Conservation (phyloP, 2,329 filamentous ascomycete species). For the Bisporella sp. region DNA sequence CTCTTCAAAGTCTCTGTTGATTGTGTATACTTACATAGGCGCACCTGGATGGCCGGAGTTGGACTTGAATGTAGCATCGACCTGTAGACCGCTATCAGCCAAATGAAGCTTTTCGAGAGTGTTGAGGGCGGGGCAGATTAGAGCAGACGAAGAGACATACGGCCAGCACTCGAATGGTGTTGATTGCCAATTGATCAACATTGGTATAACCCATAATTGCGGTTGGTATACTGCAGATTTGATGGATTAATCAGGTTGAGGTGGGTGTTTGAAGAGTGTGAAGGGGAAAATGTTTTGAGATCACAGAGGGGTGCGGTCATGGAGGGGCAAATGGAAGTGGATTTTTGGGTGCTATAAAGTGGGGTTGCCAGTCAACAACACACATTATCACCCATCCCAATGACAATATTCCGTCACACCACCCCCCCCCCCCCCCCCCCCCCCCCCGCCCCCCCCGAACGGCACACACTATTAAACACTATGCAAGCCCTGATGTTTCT, state of each 20-base stretch:
- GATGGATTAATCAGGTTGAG: slow-evolving; percentile 1
- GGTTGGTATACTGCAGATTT: slow-evolving; percentile 3
- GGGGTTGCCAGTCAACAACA: no score
- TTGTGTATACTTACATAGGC: slow-evolving; percentile 64
- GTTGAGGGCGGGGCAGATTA: background rate
- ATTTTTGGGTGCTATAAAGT: no score
- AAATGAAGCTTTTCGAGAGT: background rate
- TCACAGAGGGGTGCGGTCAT: no score
- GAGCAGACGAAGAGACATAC: slow-evolving; percentile 54
- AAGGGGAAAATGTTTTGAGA: background rate
- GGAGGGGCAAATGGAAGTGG: no score
- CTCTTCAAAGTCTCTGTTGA: background rate
- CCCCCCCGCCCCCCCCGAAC: no score
- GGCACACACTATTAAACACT: no score
- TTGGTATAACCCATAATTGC: slow-evolving; percentile 77
- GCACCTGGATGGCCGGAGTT: slow-evolving; percentile 99
- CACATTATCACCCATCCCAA: no score
- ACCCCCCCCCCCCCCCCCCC: no score
- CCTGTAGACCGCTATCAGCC: slow-evolving; percentile 43
- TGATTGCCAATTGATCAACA: slow-evolving; percentile 84
- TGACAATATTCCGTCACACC: no score
- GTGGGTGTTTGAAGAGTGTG: slow-evolving; percentile 1
- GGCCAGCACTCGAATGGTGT: slow-evolving; percentile 94
- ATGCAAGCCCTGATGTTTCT: no score
- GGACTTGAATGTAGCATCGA: slow-evolving; percentile 92